Evolutionary conservation across 2,329 filamentous ascomycete genomes (phyloP), one percentile per base, ranked within the genome.

Genomic region (Microascus cirrosus): DNA sequence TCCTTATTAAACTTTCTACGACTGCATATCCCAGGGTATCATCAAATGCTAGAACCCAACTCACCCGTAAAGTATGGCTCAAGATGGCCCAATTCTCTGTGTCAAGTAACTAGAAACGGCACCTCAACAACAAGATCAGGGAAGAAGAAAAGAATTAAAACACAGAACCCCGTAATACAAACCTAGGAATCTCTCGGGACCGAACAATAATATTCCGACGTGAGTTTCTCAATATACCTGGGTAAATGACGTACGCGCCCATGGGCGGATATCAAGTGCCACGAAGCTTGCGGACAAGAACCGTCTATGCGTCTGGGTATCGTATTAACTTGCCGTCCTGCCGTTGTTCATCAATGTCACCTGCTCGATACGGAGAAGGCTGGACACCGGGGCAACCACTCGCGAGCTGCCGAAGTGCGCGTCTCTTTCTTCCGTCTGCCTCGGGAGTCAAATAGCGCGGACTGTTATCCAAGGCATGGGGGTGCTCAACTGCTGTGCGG

Each of bases 281-380:
- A 15, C 39, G 45, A 50, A 50, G 18, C n/a, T 36, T 34, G 18
- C 8, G 28, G 34, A n/a, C 25, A 28, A n/a, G n/a, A n/a, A n/a
- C n/a, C n/a, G n/a, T n/a, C n/a, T n/a, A n/a, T n/a, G n/a, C n/a
- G n/a, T n/a, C n/a, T n/a, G n/a, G n/a, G n/a, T n/a, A n/a, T n/a
- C n/a, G n/a, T 63, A 60, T 45, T 22, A 32, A n/a, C 8, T 55
- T 54, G 22, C 55, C 56, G 22, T 60, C 58, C 66, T 61, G 71
- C 58, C 69, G 68, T 51, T 73, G 60, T 61, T 74, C 71, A 48
- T 73, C 71, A 22, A 65, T 59, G 20, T 71, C 69, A 59, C 67
- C 62, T 6, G 64, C 62, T 13, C 60, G 60, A 18, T 62, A 50
- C 1, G 62, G 61, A n/a, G 54, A 22, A 13, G 67, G n/a, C 52